Evolutionary conservation across 129 eudicot species (phyloP).

Genomic region (Tagetes patula): DNA sequence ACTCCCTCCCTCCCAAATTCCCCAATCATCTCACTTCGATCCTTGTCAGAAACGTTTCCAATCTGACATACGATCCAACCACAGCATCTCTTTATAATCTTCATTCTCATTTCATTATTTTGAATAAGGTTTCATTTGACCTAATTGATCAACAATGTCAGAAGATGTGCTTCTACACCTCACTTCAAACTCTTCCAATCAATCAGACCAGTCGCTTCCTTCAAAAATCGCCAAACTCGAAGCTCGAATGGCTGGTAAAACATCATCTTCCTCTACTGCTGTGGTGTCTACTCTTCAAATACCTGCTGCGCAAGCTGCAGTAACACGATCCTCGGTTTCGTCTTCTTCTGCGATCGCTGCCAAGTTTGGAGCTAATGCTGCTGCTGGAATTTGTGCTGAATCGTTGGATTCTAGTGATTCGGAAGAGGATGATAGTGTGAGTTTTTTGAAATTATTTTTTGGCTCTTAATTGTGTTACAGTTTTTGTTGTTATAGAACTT

Average conservation of each 20-base stretch:
- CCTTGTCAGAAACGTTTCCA: conserved; percentile 30
- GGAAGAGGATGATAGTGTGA: conserved; percentile 78
- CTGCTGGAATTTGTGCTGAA: conserved; percentile 36
- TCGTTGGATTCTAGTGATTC: conserved; percentile 73
- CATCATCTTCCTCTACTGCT: conserved; percentile 35
- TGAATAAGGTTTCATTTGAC: neutral
- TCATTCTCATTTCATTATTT: neutral
- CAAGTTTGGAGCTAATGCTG: conserved; percentile 41
- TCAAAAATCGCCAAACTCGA: conserved; percentile 85
- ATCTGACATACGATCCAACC: conserved; percentile 23
- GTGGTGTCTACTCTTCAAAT: conserved; percentile 38
- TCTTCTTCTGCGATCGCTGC: conserved; percentile 31
- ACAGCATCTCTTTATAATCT: conserved; percentile 1
- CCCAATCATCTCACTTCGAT: conserved; percentile 24
- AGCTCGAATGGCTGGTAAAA: conserved; percentile 90
- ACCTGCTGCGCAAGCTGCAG: conserved; percentile 41
- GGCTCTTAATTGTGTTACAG: neutral
- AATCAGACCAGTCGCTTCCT: conserved; percentile 76
- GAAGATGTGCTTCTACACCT: conserved; percentile 85
- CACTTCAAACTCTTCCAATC: conserved; percentile 86
- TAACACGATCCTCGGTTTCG: conserved; percentile 40
- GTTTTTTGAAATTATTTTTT: conserved; percentile 25
- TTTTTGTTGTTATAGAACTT: conserved; percentile 12
- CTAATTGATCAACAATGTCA: conserved; percentile 52
- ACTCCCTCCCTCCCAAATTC: conserved; percentile 23